These are phyloP conservation scores for Yamadazyma friedrichii DNA, from an alignment of 1,139 yeast genomes.

Conservation along the genomic window DNA sequence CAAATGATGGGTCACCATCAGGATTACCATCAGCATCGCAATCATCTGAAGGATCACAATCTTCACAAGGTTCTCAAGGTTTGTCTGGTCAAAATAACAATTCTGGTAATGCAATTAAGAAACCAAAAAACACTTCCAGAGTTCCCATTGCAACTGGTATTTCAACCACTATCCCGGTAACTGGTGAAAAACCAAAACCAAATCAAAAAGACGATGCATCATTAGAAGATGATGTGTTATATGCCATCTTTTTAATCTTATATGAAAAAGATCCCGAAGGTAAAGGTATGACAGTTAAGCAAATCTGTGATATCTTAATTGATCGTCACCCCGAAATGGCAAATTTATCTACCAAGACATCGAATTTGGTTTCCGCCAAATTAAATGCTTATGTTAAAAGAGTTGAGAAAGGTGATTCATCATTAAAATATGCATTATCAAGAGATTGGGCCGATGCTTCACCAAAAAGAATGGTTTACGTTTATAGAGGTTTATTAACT, in stretches of 20 bases:
- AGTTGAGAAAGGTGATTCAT: conserved; percentile 76
- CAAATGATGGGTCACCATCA: background rate
- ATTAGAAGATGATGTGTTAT: conserved; percentile 72
- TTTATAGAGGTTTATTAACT: conserved; percentile 73
- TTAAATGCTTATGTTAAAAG: conserved; percentile 80
- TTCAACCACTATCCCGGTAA: conserved; percentile 74
- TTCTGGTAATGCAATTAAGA: conserved; percentile 20
- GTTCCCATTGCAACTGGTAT: conserved; percentile 68
- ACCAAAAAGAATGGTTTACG: conserved; percentile 85
- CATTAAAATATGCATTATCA: conserved; percentile 67
- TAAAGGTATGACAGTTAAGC: conserved; percentile 82
- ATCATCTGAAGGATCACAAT: background rate
- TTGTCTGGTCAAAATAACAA: background rate
- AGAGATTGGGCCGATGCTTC: conserved; percentile 90
- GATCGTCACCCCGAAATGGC: conserved; percentile 83
- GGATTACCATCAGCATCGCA: background rate
- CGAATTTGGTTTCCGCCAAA: conserved; percentile 77
- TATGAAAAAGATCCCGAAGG: conserved; percentile 67
- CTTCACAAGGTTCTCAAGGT: background rate
- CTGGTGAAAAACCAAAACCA: conserved; percentile 78
- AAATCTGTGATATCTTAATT: conserved; percentile 70
- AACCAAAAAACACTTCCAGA: conserved; percentile 38
- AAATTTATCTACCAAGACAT: conserved; percentile 72
- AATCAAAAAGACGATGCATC: conserved; percentile 57
- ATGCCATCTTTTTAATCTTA: conserved; percentile 68